These are phyloP conservation scores for Hypomontagnella monticulosa DNA, from an alignment of 495 filamentous ascomycete species.

Conservation along the genomic window DNA sequence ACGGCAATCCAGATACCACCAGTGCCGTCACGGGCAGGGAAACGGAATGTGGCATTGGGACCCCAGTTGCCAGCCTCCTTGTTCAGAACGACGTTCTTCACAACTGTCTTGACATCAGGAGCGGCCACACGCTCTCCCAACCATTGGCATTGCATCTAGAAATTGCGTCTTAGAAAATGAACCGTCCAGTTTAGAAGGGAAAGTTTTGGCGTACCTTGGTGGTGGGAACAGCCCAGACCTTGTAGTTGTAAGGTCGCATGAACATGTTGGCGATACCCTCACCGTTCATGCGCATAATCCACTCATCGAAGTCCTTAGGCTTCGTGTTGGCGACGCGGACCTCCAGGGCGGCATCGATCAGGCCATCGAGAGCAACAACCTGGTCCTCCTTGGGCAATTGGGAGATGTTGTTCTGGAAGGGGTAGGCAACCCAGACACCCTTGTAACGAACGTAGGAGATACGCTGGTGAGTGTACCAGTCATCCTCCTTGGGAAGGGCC, in stretches of 20 bases:
- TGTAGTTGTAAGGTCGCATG: conserved; percentile 99
- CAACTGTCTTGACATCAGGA: conserved; percentile 94
- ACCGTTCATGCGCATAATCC: conserved; percentile 95
- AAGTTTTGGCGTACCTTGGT: conserved; percentile 75
- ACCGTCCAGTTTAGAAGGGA: not conserved
- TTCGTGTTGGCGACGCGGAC: conserved; percentile 86
- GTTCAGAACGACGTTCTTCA: conserved; percentile 92
- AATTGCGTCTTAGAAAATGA: conserved; percentile 1
- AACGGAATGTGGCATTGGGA: conserved; percentile 97
- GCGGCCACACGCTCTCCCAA: conserved; percentile 98
- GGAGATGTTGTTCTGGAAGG: conserved; percentile 99
- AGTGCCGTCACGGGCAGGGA: conserved; percentile 94
- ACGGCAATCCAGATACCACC: conserved; percentile 99
- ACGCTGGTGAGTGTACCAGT: conserved; percentile 98
- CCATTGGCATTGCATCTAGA: conserved; percentile 99
- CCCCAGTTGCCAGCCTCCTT: conserved; percentile 99
- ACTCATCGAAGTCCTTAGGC: conserved; percentile 96
- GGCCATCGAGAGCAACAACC: conserved; percentile 91
- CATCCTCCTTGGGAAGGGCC: conserved; percentile 88
- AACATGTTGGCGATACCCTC: conserved; percentile 91
- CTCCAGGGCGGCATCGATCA: conserved; percentile 95
- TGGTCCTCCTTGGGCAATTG: conserved; percentile 98
- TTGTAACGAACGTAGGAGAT: conserved; percentile 99
- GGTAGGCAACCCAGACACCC: conserved; percentile 95
- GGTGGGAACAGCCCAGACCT: conserved; percentile 99